Evolutionary conservation across 2,329 filamentous ascomycete species (phyloP).

Genomic region (Grosmannia clavigera): DNA sequence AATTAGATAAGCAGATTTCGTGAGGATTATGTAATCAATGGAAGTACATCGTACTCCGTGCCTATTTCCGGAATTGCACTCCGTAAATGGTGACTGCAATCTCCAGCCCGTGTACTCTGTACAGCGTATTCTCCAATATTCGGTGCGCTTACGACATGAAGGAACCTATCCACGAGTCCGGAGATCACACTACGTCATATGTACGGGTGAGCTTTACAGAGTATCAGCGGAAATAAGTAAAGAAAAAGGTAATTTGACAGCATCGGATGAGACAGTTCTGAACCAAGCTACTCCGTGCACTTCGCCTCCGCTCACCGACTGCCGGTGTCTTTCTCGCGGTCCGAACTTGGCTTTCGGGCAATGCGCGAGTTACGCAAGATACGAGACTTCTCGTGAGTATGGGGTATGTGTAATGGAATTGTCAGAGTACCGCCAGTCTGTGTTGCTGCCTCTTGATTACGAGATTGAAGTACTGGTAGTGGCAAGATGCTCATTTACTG

Average conservation of each 20-base stretch:
- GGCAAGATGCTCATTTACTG: background rate
- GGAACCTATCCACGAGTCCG: background rate
- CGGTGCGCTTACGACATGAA: background rate
- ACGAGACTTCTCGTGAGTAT: too few species aligned
- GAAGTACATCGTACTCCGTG: background rate
- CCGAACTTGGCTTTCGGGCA: too few species aligned
- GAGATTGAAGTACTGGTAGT: background rate
- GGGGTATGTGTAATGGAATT: too few species aligned
- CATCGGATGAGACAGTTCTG: background rate
- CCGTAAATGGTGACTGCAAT: too few species aligned
- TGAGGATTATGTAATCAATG: too few species aligned
- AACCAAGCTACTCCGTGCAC: background rate
- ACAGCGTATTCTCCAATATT: background rate
- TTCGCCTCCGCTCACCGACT: background rate
- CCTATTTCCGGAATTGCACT: conserved; percentile 2
- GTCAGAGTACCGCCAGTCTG: background rate
- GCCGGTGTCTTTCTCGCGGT: too few species aligned
- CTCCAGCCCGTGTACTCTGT: background rate
- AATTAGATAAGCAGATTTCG: background rate
- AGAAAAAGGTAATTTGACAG: background rate
- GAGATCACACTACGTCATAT: background rate
- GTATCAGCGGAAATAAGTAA: background rate
- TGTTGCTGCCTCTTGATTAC: background rate
- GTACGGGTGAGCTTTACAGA: background rate
- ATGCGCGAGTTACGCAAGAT: too few species aligned